Conservation (phyloP, 2,329 filamentous ascomycete genomes). For the Alternaria gansuensis region DNA sequence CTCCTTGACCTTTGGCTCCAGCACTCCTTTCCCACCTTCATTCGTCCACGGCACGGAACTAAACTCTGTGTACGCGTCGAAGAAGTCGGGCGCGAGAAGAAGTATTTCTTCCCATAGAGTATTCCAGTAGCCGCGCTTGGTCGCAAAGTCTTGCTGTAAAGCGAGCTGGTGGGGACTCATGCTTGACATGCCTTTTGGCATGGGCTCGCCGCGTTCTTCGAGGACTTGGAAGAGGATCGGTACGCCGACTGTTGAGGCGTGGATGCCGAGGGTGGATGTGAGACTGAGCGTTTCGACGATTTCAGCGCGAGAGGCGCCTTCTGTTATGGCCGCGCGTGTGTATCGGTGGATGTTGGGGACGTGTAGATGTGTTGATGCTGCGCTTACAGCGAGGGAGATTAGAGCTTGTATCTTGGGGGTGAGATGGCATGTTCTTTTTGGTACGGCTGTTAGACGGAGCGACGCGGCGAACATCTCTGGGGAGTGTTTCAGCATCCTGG, state of each 20-base stretch:
- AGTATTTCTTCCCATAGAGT: constrained; percentile 58
- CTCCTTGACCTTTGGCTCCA: constrained; percentile 61
- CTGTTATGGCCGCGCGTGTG: constrained; percentile 51
- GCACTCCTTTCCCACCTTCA: constrained; percentile 42
- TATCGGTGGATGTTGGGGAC: constrained; percentile 55
- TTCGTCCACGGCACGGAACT: constrained; percentile 56
- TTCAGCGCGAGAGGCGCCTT: constrained; percentile 55
- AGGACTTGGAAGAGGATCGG: constrained; percentile 59
- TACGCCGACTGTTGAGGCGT: constrained; percentile 59
- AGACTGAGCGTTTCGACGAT: constrained; percentile 60
- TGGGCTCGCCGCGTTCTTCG: constrained; percentile 54
- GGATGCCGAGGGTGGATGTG: constrained; percentile 58
- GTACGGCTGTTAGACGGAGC: constrained; percentile 40
- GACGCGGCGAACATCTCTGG: constrained; percentile 45
- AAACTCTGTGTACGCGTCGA: constrained; percentile 59
- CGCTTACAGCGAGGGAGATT: constrained; percentile 57
- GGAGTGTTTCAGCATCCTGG: constrained; percentile 36
- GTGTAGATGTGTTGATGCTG: constrained; percentile 58
- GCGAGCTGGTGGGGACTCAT: constrained; percentile 51
- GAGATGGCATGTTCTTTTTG: constrained; percentile 48
- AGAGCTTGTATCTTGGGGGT: constrained; percentile 55
- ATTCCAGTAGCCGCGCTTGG: constrained; percentile 60
- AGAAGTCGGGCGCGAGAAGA: constrained; percentile 58
- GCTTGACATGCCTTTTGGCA: constrained; percentile 39
- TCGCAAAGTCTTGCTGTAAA: constrained; percentile 56